Conservation (phyloP, 148 eudicot species). For the Diospyros lotus region DNA sequence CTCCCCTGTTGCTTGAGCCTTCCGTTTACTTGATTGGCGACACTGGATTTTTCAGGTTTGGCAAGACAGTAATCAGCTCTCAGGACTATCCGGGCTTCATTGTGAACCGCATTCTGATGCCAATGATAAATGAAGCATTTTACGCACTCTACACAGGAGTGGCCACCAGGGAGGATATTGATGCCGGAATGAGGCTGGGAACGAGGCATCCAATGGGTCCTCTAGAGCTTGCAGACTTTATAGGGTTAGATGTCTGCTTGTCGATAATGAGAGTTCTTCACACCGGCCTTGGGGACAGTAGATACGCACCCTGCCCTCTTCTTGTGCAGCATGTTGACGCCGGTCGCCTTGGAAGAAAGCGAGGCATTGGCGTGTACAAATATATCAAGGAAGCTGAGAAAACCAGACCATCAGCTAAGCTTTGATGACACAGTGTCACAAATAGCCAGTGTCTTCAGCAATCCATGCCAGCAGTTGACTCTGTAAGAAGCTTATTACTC, state of each 20-base stretch:
- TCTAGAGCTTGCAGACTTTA: slow-evolving; percentile 83
- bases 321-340: slow-evolving; percentile 92
- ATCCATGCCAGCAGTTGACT: too few relatives aligned
- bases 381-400: slow-evolving; percentile 36
- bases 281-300: slow-evolving; percentile 72
- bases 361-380: slow-evolving; percentile 72
- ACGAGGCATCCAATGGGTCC: slow-evolving; percentile 98
- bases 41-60: slow-evolving; percentile 48
- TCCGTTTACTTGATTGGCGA: neutral
- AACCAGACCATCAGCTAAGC: slow-evolving; percentile 32
- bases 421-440: slow-evolving; percentile 18
- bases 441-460: too few relatives aligned
- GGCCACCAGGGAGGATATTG: slow-evolving; percentile 90
- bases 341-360: slow-evolving; percentile 75
- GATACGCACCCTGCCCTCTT: slow-evolving; percentile 87
- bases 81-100: slow-evolving; percentile 79
- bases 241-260: slow-evolving; percentile 87
- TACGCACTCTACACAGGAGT: slow-evolving; percentile 78
- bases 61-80: slow-evolving; percentile 77
- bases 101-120: slow-evolving; percentile 84
- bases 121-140: slow-evolving; percentile 95
- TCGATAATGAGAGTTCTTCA: slow-evolving; percentile 80
- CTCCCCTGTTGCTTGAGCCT: neutral
- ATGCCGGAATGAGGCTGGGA: slow-evolving; percentile 85
- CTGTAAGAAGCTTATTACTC: too few relatives aligned